Percentiles rank a stretch among this genome's conserved stretches.
Conservation (phyloP, 2,329 filamentous ascomycete species). For the Sporothrix pallida region DNA sequence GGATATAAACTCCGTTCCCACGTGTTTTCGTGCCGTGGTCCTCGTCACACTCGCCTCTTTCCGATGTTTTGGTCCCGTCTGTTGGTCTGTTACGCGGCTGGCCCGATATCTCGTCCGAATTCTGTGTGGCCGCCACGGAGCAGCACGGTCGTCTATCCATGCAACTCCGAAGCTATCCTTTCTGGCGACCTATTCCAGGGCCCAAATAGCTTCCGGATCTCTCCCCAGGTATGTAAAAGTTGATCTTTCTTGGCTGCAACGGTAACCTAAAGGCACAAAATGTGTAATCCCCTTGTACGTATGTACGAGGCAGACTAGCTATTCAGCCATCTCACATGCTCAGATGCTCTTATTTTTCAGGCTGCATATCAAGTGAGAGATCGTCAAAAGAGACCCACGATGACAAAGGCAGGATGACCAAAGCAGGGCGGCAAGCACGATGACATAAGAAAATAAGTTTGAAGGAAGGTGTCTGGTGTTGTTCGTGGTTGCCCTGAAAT, state of each 20-base stretch:
- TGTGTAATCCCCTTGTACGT: neutral
- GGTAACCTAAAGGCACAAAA: neutral
- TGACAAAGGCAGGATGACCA: neutral
- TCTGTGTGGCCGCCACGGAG: neutral
- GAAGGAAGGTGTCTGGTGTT: too few species aligned
- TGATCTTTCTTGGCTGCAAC: neutral
- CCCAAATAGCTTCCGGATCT: too few species aligned
- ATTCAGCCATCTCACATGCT: neutral
- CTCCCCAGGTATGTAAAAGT: neutral
- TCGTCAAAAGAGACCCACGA: neutral
- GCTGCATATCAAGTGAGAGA: neutral
- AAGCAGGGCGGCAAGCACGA: neutral
- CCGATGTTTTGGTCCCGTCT: neutral
- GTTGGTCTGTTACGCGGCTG: neutral
- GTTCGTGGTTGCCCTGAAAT: too few species aligned
- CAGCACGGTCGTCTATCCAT: neutral
- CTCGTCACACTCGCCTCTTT: neutral
- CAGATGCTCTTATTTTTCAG: too few species aligned
- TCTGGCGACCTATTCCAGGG: too few species aligned
- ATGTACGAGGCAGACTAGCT: neutral
- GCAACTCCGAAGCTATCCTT: too few species aligned
- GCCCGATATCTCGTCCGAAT: neutral
- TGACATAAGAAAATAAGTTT: too few species aligned
- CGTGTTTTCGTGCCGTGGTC: neutral
- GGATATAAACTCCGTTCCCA: conserved; percentile 2